phyloP scores from a whole-genome alignment of 345 rosid genomes.

The Turnera subulata region DNA sequence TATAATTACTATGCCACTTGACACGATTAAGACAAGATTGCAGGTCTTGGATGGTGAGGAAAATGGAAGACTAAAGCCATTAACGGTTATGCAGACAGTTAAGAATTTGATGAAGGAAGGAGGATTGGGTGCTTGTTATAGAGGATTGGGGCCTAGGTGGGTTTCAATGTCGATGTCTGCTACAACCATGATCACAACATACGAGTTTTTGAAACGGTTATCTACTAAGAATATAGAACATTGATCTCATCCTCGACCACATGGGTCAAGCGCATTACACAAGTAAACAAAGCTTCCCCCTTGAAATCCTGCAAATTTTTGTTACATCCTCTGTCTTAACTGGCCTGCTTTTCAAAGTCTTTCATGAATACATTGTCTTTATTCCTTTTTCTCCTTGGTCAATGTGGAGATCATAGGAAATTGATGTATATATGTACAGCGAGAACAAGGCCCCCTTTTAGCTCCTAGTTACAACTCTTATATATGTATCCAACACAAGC shows the following conservation, averaged over 20 bases:
- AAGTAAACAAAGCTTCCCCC: too few relatives aligned
- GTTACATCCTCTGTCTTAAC: background rate
- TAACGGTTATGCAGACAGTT: conserved; percentile 55
- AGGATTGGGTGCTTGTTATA: conserved; percentile 70
- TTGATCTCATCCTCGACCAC: too few relatives aligned
- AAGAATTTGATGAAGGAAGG: conserved; percentile 66
- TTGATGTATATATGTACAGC: conserved; percentile 24
- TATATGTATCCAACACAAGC: too few relatives aligned
- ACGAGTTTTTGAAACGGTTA: conserved; percentile 71
- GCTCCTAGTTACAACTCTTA: too few relatives aligned
- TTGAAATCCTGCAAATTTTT: conserved; percentile 1
- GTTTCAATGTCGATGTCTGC: conserved; percentile 89
- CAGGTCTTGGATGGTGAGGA: conserved; percentile 78
- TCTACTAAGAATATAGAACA: conserved; percentile 52
- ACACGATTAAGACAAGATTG: conserved; percentile 78
- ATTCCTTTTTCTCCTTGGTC: background rate
- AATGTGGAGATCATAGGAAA: conserved; percentile 15
- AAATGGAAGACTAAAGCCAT: conserved; percentile 53
- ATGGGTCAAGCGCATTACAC: too few relatives aligned
- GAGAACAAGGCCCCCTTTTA: background rate
- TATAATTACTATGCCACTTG: conserved; percentile 75
- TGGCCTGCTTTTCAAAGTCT: conserved; percentile 11
- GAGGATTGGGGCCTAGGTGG: conserved; percentile 95
- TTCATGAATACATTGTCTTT: conserved; percentile 19
- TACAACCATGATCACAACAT: conserved; percentile 83